Base-by-base conservation (phyloP, 2,329 filamentous ascomycete genomes). In the Curvularia verruculosa region DNA sequence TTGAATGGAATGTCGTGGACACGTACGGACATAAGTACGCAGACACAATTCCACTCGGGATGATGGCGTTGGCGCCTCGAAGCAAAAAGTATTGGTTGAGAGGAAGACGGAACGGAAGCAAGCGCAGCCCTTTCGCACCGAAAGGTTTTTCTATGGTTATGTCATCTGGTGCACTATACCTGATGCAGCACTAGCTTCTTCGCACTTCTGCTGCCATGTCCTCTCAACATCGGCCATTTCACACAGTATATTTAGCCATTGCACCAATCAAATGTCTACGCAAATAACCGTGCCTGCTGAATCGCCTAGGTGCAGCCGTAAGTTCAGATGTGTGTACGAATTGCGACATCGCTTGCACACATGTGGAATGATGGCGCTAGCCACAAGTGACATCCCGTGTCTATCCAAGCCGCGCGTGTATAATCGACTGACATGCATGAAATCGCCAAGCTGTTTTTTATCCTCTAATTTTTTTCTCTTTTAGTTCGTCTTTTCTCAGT, bases 341-440 rank as follows among this genome's bases (percentile, higher is more conserved):
- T 39, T 36, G 23, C 40, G 52, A 49, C 39, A 43, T 45, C 39
- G 52, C 43, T 43, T 48, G 43, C 43, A 28, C 36, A 43, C n/a
- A 49, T 36, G 31, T 28, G 54, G 44, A 31, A 39, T 45, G 45
- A 55, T 58, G 31, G 15, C 61, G 60, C 66, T 67, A 68, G 60
- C 48, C 54, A 54, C 55, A 50, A 52, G 24, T 21, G 53, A 54
- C 59, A 61, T 63, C 58, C 55, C 63, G 64, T 49, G 53, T 54
- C 26, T 57, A 59, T 52, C 53, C 58, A 56, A 52, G 49, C 50
- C 37, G 47, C 40, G 36, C 31, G 41, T 61, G 56, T 55, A 60
- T 59, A 59, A 59, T 55, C 34, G 48, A 56, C n/a, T 40, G 31
- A 53, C 39, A 36, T 58, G 40, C 45, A 26, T 3, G 49, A 56